Evolutionary conservation across 768 basidiomycete species (phyloP).

Genomic region (Gyrodon lividus): DNA sequence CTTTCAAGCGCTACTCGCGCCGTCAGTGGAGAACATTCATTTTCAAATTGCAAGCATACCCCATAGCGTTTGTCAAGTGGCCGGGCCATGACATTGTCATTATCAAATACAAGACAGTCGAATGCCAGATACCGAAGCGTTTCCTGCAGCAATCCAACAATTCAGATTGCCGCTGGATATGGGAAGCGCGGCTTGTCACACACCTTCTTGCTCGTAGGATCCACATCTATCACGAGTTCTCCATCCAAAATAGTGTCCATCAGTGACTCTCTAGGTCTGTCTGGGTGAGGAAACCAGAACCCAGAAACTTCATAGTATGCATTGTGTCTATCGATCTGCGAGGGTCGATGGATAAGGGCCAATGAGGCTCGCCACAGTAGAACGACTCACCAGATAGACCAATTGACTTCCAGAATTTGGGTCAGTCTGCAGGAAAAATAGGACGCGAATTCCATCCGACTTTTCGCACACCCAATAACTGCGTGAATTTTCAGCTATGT

Average conservation of each 20-base stretch:
- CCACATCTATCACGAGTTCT: conserved; percentile 89
- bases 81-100: conserved; percentile 82
- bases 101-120: conserved; percentile 87
- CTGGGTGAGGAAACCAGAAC: conserved; percentile 88
- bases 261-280: conserved; percentile 63
- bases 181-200: conserved; percentile 23
- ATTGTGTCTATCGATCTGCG: conserved; percentile 94
- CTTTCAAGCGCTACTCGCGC: conserved; percentile 48
- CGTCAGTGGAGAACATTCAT: conserved; percentile 4
- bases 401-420: conserved; percentile 47
- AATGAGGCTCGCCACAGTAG: neutral
- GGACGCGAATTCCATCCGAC: conserved; percentile 90
- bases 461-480: conserved; percentile 99
- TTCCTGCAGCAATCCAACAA: conserved; percentile 47
- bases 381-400: conserved; percentile 70
- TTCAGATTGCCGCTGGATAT: conserved; percentile 1
- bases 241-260: conserved; percentile 87
- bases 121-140: conserved; percentile 83
- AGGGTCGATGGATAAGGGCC: conserved; percentile 6
- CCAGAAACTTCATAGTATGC: conserved; percentile 71
- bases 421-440: conserved; percentile 76
- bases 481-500: conserved; percentile 15
- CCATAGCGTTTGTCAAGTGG: conserved; percentile 87
- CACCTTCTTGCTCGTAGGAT: conserved; percentile 71
- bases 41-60: conserved; percentile 44